A percentile compares a stretch with the other conserved stretches of the same genome.
Evolutionary conservation across 192 early-diverging fungal species (phyloP).

Genomic region (Allomyces macrogynus): DNA sequence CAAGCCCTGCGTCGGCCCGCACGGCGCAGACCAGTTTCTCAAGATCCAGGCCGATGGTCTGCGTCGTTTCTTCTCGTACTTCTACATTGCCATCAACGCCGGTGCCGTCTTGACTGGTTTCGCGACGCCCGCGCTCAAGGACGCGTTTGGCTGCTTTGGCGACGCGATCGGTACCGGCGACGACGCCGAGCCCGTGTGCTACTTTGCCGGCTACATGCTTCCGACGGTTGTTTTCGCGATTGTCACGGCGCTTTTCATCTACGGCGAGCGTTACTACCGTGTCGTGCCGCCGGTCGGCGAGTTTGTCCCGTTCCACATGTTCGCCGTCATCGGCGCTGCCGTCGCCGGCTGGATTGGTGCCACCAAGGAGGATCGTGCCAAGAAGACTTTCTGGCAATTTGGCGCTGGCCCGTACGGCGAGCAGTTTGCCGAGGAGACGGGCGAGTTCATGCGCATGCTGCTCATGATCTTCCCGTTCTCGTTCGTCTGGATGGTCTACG

Average conservation of each 20-base stretch:
- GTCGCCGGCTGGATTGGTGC: constrained; percentile 3
- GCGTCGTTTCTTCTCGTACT: constrained; percentile 21
- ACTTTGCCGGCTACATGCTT: constrained; percentile 16
- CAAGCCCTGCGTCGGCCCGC: constrained; percentile 35
- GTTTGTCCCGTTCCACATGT: constrained; percentile 25
- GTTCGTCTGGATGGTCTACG: constrained; percentile 9
- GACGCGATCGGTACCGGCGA: constrained; percentile 2
- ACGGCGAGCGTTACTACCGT: constrained; percentile 31
- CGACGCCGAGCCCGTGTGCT: constrained; percentile 15
- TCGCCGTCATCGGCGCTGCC: constrained; percentile 13
- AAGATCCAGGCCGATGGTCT: constrained; percentile 17
- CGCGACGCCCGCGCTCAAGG: constrained; percentile 18
- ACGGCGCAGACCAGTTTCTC: constrained; percentile 37
- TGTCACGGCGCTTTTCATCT: constrained; percentile 22
- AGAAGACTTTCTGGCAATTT: constrained; percentile 15
- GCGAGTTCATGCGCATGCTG: constrained; percentile 12
- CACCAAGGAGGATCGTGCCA: constrained; percentile 9
- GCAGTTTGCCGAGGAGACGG: constrained; percentile 18
- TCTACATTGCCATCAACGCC: constrained; percentile 33
- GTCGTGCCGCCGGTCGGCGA: constrained; percentile 36
- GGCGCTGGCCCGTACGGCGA: neutral
- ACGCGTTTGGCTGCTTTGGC: constrained; percentile 14
- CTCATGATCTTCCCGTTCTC: constrained; percentile 10
- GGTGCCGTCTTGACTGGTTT: constrained; percentile 28
- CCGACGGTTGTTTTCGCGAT: constrained; percentile 17